Conservation (phyloP, 352 stramenopile species). For the Globisporangium cystogenes region DNA sequence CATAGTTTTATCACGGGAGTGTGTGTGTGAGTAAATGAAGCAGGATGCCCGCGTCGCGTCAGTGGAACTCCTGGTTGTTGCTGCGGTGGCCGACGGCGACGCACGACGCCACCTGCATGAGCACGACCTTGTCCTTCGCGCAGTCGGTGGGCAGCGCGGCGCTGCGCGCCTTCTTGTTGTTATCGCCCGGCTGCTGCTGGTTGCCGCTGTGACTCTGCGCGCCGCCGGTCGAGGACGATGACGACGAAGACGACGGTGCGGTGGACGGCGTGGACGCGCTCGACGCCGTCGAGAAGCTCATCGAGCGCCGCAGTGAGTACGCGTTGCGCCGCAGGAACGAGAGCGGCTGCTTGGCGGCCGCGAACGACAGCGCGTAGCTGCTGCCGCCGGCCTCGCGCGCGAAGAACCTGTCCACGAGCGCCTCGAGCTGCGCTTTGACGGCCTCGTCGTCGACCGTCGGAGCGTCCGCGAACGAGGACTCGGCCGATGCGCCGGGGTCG, state of each 20-base stretch:
- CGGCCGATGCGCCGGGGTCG: conserved; percentile 27
- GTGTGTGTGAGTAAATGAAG: conserved; percentile 6
- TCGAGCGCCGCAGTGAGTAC: conserved; percentile 54
- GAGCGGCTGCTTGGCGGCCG: conserved; percentile 63
- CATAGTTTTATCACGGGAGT: conserved; percentile 5
- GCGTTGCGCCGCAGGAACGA: conserved; percentile 66
- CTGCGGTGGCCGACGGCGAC: conserved; percentile 5
- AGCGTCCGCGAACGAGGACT: conserved; percentile 1
- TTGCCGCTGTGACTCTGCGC: neutral
- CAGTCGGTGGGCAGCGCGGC: conserved; percentile 40
- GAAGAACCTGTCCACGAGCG: conserved; percentile 36
- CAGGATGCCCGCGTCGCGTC: neutral
- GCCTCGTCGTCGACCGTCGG: conserved; percentile 10
- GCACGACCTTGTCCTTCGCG: conserved; percentile 55
- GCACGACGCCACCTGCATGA: conserved; percentile 35
- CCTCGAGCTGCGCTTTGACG: conserved; percentile 37
- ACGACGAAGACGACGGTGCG: conserved; percentile 25
- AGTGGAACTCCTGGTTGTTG: conserved; percentile 20
- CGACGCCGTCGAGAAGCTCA: conserved; percentile 48
- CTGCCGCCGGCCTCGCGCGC: conserved; percentile 18
- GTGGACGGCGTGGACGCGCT: conserved; percentile 32
- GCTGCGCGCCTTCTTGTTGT: conserved; percentile 1
- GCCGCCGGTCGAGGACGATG: conserved; percentile 15
- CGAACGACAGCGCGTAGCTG: conserved; percentile 34
- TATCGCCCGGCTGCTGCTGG: conserved; percentile 14